These are phyloP conservation scores for Geosiphon pyriformis DNA, from an alignment of 192 early-diverging fungal genomes.

Conservation along the genomic window DNA sequence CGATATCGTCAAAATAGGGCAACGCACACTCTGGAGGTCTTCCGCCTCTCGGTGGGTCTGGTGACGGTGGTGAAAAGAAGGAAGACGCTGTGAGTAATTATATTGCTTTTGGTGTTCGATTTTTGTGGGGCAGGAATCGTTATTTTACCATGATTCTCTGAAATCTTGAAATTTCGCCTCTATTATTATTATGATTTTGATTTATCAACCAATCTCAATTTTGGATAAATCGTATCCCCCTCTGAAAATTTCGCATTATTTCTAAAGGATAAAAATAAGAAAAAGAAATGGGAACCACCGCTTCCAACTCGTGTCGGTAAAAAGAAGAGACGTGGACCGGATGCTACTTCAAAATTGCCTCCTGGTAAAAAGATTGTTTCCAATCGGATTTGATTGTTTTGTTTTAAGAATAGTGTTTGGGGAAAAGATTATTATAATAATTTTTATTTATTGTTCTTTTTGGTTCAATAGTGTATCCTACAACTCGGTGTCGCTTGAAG, in stretches of 20 bases:
- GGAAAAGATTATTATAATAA: background rate
- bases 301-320: slow-evolving; percentile 98
- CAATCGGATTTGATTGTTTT: too few relatives aligned
- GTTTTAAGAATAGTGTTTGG: too few relatives aligned
- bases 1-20: too few relatives aligned
- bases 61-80: slow-evolving; percentile 48
- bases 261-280: slow-evolving; percentile 65
- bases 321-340: slow-evolving; percentile 95
- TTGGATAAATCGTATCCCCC: too few relatives aligned
- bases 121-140: background rate
- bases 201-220: too few relatives aligned
- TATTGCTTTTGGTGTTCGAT: too few relatives aligned
- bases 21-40: slow-evolving; percentile 78
- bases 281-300: slow-evolving; percentile 99
- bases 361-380: slow-evolving; percentile 52
- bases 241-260: background rate
- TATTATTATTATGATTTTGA: too few relatives aligned
- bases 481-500: slow-evolving; percentile 95
- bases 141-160: slow-evolving; percentile 2
- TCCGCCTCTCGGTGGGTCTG: slow-evolving; percentile 52
- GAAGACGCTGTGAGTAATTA: slow-evolving; percentile 39
- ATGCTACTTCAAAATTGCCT: slow-evolving; percentile 86
- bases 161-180: too few relatives aligned
- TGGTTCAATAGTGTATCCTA: slow-evolving; percentile 77
- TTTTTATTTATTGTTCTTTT: slow-evolving; percentile 14